These are phyloP conservation scores for Umbelopsis sp. DNA, from an alignment of 192 early-diverging fungal species.

Conservation along the genomic window DNA sequence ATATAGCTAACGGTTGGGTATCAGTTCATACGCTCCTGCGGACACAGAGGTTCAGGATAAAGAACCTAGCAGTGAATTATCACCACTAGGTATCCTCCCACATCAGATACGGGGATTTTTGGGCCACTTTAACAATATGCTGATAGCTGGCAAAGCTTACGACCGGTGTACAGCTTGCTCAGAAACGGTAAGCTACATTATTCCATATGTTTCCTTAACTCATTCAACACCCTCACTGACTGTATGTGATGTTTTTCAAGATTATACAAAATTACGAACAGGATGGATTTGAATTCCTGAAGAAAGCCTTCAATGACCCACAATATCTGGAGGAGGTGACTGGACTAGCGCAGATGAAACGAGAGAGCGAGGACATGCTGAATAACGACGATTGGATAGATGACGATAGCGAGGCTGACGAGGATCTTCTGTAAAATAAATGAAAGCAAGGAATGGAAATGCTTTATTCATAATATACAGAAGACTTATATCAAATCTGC, in stretches of 20 bases:
- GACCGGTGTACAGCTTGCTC: slow-evolving; percentile 94
- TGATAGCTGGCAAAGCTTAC: slow-evolving; percentile 83
- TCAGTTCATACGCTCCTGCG: slow-evolving; percentile 57
- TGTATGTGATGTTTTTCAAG: slow-evolving; percentile 4
- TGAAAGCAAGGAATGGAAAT: background rate
- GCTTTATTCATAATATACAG: slow-evolving; percentile 16
- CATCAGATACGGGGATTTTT: slow-evolving; percentile 97
- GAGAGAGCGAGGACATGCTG: slow-evolving; percentile 73
- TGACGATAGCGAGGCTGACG: slow-evolving; percentile 22
- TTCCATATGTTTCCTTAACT: too few species aligned
- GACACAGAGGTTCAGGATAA: slow-evolving; percentile 26
- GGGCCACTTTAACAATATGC: slow-evolving; percentile 78
- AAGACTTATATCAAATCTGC: slow-evolving; percentile 53
- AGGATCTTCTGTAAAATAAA: background rate
- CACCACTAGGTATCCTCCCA: slow-evolving; percentile 73
- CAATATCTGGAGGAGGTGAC: slow-evolving; percentile 85
- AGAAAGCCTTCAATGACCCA: slow-evolving; percentile 71
- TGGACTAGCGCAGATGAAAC: slow-evolving; percentile 78
- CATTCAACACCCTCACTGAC: background rate
- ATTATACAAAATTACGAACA: slow-evolving; percentile 60
- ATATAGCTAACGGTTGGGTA: background rate
- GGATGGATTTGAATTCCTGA: slow-evolving; percentile 75
- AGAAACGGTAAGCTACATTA: slow-evolving; percentile 39
- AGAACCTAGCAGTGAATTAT: slow-evolving; percentile 1
- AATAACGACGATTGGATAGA: slow-evolving; percentile 76